phyloP scores from a whole-genome alignment of 768 basidiomycete species.

The Suillus discolor region DNA sequence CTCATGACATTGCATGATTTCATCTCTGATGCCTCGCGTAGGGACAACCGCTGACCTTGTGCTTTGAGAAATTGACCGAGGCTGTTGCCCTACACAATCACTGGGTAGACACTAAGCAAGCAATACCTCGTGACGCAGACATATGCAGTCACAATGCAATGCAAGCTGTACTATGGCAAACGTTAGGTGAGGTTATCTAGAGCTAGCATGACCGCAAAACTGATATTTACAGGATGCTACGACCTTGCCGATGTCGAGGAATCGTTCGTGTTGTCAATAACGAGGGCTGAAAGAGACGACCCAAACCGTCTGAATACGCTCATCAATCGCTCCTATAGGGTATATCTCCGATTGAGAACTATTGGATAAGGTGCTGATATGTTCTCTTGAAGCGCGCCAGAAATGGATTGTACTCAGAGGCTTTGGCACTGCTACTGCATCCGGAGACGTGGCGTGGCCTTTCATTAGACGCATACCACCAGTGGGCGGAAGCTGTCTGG shows the following conservation, averaged over 20 bases:
- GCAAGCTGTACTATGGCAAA: constrained; percentile 72
- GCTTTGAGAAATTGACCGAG: constrained; percentile 70
- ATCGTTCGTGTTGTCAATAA: constrained; percentile 68
- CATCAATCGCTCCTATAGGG: constrained; percentile 72
- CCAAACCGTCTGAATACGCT: constrained; percentile 61
- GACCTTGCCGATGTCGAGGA: constrained; percentile 68
- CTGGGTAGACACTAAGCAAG: constrained; percentile 62
- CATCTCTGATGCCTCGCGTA: constrained; percentile 27
- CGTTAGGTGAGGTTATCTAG: constrained; percentile 51
- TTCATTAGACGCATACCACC: constrained; percentile 61
- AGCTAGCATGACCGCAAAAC: not conserved
- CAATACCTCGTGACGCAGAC: constrained; percentile 52
- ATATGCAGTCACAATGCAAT: constrained; percentile 76
- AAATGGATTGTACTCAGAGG: constrained; percentile 66
- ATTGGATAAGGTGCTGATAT: not conserved
- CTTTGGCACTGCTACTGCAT: constrained; percentile 63
- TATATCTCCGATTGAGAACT: constrained; percentile 29
- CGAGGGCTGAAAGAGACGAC: constrained; percentile 56
- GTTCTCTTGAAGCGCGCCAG: constrained; percentile 55
- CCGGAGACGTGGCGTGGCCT: constrained; percentile 73
- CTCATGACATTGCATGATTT: constrained; percentile 1
- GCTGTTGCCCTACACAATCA: constrained; percentile 71
- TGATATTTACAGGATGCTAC: constrained; percentile 55
- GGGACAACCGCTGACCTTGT: constrained; percentile 71
- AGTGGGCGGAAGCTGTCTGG: constrained; percentile 81